A percentile compares a stretch with the other conserved stretches of the same genome.
Conservation (phyloP, 192 early-diverging fungal species). For the Geranomyces variabilis region DNA sequence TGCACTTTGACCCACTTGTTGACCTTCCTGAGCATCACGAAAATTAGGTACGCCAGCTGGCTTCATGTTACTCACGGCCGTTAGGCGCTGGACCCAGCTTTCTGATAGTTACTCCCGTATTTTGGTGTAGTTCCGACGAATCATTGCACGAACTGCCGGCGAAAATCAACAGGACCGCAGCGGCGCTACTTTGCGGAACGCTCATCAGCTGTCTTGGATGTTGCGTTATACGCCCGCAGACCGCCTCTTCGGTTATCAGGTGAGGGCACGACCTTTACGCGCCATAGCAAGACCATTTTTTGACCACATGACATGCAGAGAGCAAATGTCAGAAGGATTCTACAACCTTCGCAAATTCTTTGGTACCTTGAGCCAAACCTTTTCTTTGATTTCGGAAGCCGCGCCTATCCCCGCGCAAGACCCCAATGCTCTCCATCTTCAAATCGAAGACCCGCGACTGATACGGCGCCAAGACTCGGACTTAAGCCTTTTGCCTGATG, state of each 20-base stretch:
- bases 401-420: background rate
- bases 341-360: slow-evolving; percentile 22
- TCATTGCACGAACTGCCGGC: background rate
- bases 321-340: slow-evolving; percentile 20
- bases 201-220: slow-evolving; percentile 30
- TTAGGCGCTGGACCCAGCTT: too few species aligned
- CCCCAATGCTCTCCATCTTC: too few species aligned
- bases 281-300: background rate
- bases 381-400: slow-evolving; percentile 13
- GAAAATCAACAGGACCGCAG: slow-evolving; percentile 13
- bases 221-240: slow-evolving; percentile 17
- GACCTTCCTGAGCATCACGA: slow-evolving; percentile 32
- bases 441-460: too few species aligned
- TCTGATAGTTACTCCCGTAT: too few species aligned
- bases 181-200: slow-evolving; percentile 16
- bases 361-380: slow-evolving; percentile 19
- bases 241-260: slow-evolving; percentile 26
- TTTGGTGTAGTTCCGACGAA: background rate
- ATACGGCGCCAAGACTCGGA: too few species aligned
- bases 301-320: background rate
- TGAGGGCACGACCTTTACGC: background rate
- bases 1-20: slow-evolving; percentile 31
- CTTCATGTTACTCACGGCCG: too few species aligned
- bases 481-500: too few species aligned
- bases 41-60: slow-evolving; percentile 16